phyloP scores from a whole-genome alignment of 129 eudicot species.

The Tagetes patula region DNA sequence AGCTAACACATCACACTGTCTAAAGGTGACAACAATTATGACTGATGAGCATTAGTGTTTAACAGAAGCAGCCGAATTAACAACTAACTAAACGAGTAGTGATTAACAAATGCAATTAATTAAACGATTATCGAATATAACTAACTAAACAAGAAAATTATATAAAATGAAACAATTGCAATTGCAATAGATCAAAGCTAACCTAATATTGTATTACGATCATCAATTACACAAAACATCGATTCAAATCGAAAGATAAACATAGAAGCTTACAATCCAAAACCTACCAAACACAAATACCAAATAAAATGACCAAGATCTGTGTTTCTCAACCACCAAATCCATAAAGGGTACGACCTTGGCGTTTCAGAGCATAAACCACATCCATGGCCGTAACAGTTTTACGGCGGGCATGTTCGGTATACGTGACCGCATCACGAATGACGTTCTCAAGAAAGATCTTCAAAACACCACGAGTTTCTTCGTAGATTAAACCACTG shows the following conservation, averaged over 20 bases:
- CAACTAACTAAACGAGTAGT: too few relatives aligned
- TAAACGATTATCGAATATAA: too few relatives aligned
- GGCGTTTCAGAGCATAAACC: conserved; percentile 27
- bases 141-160: too few relatives aligned
- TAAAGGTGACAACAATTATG: too few relatives aligned
- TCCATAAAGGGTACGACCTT: conserved; percentile 29
- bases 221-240: conserved; percentile 3
- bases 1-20: too few relatives aligned
- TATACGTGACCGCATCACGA: conserved; percentile 20
- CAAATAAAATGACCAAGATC: too few relatives aligned
- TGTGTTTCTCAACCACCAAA: conserved; percentile 19
- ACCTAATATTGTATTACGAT: not conserved
- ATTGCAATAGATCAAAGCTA: not conserved
- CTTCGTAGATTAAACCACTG: conserved; percentile 24
- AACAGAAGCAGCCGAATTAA: too few relatives aligned
- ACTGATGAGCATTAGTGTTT: too few relatives aligned
- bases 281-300: too few relatives aligned
- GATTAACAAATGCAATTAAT: too few relatives aligned
- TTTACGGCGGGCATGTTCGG: conserved; percentile 22
- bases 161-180: not conserved
- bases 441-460: conserved; percentile 23
- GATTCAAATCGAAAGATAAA: not conserved
- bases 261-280: not conserved
- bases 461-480: conserved; percentile 28
- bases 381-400: conserved; percentile 32